Evolutionary conservation across 345 rosid genomes (phyloP).

Genomic region (Arabis hirsuta): DNA sequence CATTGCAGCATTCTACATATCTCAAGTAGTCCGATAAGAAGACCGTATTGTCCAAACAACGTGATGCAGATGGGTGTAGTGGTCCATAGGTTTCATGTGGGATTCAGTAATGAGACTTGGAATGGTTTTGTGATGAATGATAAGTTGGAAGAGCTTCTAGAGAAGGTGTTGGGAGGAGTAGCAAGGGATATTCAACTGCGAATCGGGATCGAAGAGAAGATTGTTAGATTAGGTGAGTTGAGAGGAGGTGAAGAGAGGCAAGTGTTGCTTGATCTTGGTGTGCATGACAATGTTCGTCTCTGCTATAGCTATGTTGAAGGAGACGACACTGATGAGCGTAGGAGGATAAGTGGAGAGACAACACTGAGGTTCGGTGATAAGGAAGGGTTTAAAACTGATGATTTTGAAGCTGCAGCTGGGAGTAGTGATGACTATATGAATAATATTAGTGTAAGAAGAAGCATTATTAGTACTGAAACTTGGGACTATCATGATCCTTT

Average conservation of each 20-base stretch:
- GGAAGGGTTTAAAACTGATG: constrained; percentile 47
- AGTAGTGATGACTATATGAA: constrained; percentile 39
- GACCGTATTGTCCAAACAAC: constrained; percentile 48
- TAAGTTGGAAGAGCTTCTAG: constrained; percentile 77
- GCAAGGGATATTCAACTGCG: constrained; percentile 68
- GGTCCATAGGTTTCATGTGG: constrained; percentile 77
- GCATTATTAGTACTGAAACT: constrained; percentile 60
- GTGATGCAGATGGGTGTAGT: constrained; percentile 57
- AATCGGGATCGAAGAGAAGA: constrained; percentile 64
- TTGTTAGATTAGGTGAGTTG: constrained; percentile 64
- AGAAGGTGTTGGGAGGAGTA: constrained; percentile 59
- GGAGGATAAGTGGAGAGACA: constrained; percentile 62
- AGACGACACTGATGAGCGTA: constrained; percentile 56
- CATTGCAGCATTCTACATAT: constrained; percentile 70
- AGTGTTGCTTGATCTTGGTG: constrained; percentile 61
- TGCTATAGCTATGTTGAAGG: constrained; percentile 76
- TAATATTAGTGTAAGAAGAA: constrained; percentile 56
- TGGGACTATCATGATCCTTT: constrained; percentile 69
- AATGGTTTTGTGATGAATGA: constrained; percentile 71
- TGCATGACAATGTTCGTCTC: constrained; percentile 49
- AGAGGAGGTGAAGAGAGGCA: constrained; percentile 71
- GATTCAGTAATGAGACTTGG: constrained; percentile 56
- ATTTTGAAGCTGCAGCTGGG: constrained; percentile 39
- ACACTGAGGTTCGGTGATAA: constrained; percentile 44
- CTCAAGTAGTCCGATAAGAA: constrained; percentile 64